phyloP scores from a whole-genome alignment of 805 yeast genomes.

The Yarrowia sp. region DNA sequence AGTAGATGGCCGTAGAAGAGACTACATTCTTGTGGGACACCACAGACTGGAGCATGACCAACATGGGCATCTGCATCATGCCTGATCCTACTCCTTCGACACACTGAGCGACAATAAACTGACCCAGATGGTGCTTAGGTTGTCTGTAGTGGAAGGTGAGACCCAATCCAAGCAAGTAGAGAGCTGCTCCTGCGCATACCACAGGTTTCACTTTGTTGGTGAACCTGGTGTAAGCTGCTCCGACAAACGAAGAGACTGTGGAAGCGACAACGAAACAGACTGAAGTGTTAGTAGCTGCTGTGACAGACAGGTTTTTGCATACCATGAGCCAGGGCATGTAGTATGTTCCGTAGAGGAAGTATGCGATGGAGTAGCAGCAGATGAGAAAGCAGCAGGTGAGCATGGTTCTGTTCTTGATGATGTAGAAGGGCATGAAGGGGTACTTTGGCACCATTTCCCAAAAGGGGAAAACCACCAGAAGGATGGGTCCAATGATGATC shows the following conservation, averaged over 20 bases:
- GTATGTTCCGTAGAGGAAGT: slow-evolving; percentile 22
- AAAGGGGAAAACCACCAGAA: slow-evolving; percentile 53
- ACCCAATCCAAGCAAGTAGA: slow-evolving; percentile 63
- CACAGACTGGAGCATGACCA: slow-evolving; percentile 56
- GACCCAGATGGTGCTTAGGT: slow-evolving; percentile 48
- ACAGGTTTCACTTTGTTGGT: slow-evolving; percentile 55
- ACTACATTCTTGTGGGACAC: slow-evolving; percentile 65
- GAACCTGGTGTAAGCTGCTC: slow-evolving; percentile 16
- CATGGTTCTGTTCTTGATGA: slow-evolving; percentile 56
- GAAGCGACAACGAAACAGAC: slow-evolving; percentile 15
- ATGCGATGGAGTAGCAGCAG: slow-evolving; percentile 36
- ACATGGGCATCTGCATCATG: slow-evolving; percentile 62
- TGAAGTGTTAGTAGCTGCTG: slow-evolving; percentile 24
- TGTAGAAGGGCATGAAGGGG: slow-evolving; percentile 60
- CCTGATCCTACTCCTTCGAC: slow-evolving; percentile 72
- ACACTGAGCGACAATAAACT: slow-evolving; percentile 63
- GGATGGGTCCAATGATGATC: slow-evolving; percentile 60
- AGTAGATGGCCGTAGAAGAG: slow-evolving; percentile 52
- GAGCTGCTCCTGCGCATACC: slow-evolving; percentile 53
- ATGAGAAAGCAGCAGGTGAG: slow-evolving; percentile 16
- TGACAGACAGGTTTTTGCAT: slow-evolving; percentile 11
- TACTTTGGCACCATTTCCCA: slow-evolving; percentile 45
- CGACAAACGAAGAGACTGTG: neutral
- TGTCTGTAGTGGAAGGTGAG: slow-evolving; percentile 55
- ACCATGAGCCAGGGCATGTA: slow-evolving; percentile 26